Base-by-base conservation (phyloP, 164 flowering plant species). In the Tetracentron sinense region DNA sequence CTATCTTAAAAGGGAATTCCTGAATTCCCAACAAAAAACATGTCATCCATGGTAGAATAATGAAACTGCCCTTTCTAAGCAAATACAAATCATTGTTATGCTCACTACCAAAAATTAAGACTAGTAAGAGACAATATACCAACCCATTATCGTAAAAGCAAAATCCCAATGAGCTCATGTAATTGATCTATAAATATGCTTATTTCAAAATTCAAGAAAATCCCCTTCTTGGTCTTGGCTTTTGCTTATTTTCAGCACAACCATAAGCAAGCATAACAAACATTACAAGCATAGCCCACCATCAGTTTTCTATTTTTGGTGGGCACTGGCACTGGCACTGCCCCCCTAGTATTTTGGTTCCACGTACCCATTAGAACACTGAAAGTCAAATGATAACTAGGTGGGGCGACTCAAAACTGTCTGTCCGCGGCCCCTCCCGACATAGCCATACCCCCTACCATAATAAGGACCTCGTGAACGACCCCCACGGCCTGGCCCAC, bases 371-470 rank as follows among this genome's bases (percentile, higher is more conserved):
- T n/a, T 1, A 26, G 15, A 49, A 23, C 49, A 51, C 27, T 7
- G 33, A 4, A 30, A 0, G 2, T 11, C n/a, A 11, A 44, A 2
- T 28, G 16, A 44, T 15, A 56, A 47, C 70, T 75, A 77, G 42
- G 51, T 35, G 31, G 65, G 60, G 29, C 72, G 79, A 62, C 23
- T 56, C 4, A 64, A 30, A 61, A 64, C 42, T 50, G 33, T 25
- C 19, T 70, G 69, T 3, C 82, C 84, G 15, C 85, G 79, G 7
- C 89, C 92, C 69, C 94, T 75, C n/a, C 83, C 84, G 21, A 48
- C 72, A 74, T 82, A 78, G 52, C 85, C 94, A 74, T 76, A 72
- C 6, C 86, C 83, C 69, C 89, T 74, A 57, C 92, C 96, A 67
- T 83, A 74, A 31, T 81, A 75, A 4, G 75, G 62, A 30, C 89